Conservation (phyloP, 208 protist species). For the Wallacemonas sp. region DNA sequence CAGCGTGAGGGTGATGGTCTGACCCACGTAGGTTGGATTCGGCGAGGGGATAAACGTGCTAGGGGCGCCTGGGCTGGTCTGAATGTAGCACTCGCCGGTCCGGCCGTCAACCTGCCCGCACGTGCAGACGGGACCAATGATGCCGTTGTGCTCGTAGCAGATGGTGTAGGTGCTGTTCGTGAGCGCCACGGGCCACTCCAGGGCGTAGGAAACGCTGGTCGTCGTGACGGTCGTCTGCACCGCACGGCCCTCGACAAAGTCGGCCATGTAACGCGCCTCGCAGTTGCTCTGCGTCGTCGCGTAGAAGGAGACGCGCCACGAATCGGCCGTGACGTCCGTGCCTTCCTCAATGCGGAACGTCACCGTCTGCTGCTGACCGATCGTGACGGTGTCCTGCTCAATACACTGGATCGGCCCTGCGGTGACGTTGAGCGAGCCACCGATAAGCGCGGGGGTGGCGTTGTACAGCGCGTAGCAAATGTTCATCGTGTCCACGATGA, state of each 20-base stretch:
- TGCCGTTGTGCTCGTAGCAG: slow-evolving; percentile 73
- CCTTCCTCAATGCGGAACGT: slow-evolving; percentile 60
- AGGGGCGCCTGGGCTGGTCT: slow-evolving; percentile 43
- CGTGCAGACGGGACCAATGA: slow-evolving; percentile 67
- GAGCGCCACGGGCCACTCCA: slow-evolving; percentile 83
- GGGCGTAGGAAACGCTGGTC: slow-evolving; percentile 65
- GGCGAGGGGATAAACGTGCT: slow-evolving; percentile 48
- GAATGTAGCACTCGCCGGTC: slow-evolving; percentile 74
- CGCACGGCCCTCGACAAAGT: slow-evolving; percentile 55
- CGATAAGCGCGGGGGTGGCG: slow-evolving; percentile 65
- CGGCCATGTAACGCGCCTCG: slow-evolving; percentile 44
- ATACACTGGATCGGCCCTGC: slow-evolving; percentile 69
- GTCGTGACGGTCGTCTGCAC: slow-evolving; percentile 24
- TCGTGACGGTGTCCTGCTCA: slow-evolving; percentile 42
- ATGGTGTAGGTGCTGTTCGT: slow-evolving; percentile 66
- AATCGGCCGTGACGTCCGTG: slow-evolving; percentile 53
- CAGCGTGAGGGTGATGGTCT: slow-evolving; percentile 63
- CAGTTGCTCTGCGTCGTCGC: slow-evolving; percentile 50
- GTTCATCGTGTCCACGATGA: slow-evolving; percentile 56
- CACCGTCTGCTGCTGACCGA: slow-evolving; percentile 62
- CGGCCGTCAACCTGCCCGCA: slow-evolving; percentile 75
- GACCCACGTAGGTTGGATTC: slow-evolving; percentile 80
- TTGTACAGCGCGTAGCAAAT: slow-evolving; percentile 75
- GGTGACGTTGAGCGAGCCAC: slow-evolving; percentile 41
- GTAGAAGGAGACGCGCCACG: slow-evolving; percentile 82